Evolutionary conservation across 1,139 yeast species (phyloP).

Genomic region (Diutina neorugosa): DNA sequence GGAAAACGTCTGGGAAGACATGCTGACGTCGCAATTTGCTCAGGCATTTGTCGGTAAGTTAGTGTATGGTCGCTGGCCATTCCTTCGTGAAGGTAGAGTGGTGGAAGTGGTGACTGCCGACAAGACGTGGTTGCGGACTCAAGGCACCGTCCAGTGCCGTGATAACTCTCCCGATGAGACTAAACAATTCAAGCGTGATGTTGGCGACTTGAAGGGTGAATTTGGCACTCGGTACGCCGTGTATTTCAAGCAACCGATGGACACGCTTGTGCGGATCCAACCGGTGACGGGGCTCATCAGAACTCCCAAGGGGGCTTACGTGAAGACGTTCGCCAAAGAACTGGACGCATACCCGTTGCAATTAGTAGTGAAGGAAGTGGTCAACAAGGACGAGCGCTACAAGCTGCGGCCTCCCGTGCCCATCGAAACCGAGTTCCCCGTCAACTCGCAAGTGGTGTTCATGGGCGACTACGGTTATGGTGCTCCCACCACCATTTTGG

Average conservation of each 20-base stretch:
- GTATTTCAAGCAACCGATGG: slow-evolving; percentile 16
- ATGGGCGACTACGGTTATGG: slow-evolving; percentile 88
- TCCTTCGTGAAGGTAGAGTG: slow-evolving; percentile 68
- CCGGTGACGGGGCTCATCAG: slow-evolving; percentile 75
- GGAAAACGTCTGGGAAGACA: slow-evolving; percentile 36
- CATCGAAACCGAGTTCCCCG: slow-evolving; percentile 71
- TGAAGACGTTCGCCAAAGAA: slow-evolving; percentile 48
- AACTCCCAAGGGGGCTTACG: slow-evolving; percentile 60
- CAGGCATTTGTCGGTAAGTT: slow-evolving; percentile 44
- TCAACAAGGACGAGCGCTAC: slow-evolving; percentile 63
- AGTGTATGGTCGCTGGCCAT: slow-evolving; percentile 83
- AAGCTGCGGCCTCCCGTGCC: slow-evolving; percentile 67
- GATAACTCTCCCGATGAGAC: slow-evolving; percentile 28
- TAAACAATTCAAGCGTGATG: slow-evolving; percentile 44
- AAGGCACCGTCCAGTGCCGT: slow-evolving; percentile 20
- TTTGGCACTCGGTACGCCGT: background rate
- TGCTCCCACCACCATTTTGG: slow-evolving; percentile 64
- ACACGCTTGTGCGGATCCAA: slow-evolving; percentile 53
- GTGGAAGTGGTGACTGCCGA: slow-evolving; percentile 50
- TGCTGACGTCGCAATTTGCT: slow-evolving; percentile 46
- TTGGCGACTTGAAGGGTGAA: slow-evolving; percentile 22
- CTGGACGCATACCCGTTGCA: slow-evolving; percentile 61
- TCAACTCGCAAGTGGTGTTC: slow-evolving; percentile 61
- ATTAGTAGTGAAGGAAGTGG: slow-evolving; percentile 64
- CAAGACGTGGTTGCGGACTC: slow-evolving; percentile 15